Base-by-base conservation (phyloP, 495 filamentous ascomycete genomes). In the Hypoxylon fuscum region DNA sequence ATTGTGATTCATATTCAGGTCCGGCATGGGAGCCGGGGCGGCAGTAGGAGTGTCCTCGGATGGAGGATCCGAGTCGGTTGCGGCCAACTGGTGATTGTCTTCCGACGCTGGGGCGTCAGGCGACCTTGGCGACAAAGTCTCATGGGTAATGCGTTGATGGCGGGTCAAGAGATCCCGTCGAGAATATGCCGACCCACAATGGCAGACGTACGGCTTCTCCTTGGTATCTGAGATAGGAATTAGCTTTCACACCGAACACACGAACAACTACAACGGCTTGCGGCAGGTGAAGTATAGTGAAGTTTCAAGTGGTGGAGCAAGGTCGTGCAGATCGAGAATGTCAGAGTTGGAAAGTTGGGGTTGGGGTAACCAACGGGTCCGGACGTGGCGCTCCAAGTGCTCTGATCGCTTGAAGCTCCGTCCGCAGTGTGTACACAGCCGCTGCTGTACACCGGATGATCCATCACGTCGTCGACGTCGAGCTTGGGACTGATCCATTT, bases 121-220 rank as follows among this genome's bases (percentile, higher is more conserved):
- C 43, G 69, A 72, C 64, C 68, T 69, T 14, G 69, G 63, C 1
- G 67, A 61, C 9, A 68, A 34, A 43, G 69, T 68, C 64, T 72
- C 69, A 57, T 72, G 69, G n/a, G 69, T 68, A 70, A 45, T 81
- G 53, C 78, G 76, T 37, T 77, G 78, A 55, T 84, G 81, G 47
- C 81, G 76, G 59, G 81, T 82, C 57, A 84, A 64, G 17, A 84
- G 76, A 74, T 84, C 81, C 41, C 81, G 76, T 43, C 81, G 76
- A 47, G 81, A 81, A 62, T 82, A 83, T 0, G 79, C 78, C 38
- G 80, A 77, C 69, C 81, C 81, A 74, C 81, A 83, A 68, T 78
- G 80, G 62, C 81, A 83, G 37, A 79, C 75, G 63, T 81, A 83
- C 11, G 81, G 81, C 55, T 83, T 83, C 65, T 83, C 81, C 50